Percentiles rank a stretch among this genome's conserved stretches.
Evolutionary conservation across 805 yeast genomes (phyloP).

Genomic region (Saccharomycopsis javanensis): DNA sequence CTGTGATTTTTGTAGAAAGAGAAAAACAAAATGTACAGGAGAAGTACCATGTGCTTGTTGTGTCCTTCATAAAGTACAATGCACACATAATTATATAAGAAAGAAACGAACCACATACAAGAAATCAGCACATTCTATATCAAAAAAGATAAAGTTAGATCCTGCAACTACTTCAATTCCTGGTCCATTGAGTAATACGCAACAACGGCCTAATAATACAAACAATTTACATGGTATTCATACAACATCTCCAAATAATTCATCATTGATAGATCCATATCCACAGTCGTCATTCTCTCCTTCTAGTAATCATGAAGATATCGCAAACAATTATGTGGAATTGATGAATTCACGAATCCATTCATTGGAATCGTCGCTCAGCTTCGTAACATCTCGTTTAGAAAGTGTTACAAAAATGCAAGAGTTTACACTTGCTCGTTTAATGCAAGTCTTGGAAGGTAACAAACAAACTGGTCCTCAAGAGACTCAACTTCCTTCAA

Average conservation of each 20-base stretch:
- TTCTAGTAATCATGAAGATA: background rate
- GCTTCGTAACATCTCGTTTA: background rate
- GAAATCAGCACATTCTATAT: background rate
- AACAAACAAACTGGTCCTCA: background rate
- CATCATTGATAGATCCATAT: background rate
- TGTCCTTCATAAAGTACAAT: conserved; percentile 6
- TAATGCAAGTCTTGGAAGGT: background rate
- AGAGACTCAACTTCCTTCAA: background rate
- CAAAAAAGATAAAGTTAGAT: background rate
- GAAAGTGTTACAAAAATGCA: background rate
- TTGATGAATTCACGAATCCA: background rate
- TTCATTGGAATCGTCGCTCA: background rate
- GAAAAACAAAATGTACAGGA: conserved; percentile 18
- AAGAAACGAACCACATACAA: conserved; percentile 15
- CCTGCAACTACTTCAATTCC: background rate
- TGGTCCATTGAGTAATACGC: background rate
- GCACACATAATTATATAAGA: conserved; percentile 15
- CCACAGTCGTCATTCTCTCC: background rate
- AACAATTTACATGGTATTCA: background rate
- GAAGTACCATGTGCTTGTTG: conserved; percentile 14
- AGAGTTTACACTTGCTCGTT: background rate
- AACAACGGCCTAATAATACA: background rate
- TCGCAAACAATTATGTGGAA: background rate
- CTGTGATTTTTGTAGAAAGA: conserved; percentile 17
- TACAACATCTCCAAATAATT: background rate